Conservation (phyloP, 2,329 filamentous ascomycete genomes). For the Botrytis hyacinthi region DNA sequence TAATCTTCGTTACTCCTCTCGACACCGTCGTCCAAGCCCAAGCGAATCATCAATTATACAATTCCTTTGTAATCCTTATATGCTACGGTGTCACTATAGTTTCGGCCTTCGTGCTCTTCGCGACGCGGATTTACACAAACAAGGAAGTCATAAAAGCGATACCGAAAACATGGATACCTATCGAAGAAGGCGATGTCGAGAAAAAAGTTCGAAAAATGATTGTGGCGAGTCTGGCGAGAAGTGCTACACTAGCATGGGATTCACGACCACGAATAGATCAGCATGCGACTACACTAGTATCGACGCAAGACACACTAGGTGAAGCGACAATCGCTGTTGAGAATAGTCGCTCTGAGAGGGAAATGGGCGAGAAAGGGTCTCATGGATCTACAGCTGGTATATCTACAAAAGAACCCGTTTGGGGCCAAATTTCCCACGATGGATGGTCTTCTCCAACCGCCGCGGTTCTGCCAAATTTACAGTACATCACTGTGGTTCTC, state of each 20-base stretch:
- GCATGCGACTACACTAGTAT: constrained; percentile 33
- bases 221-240: constrained; percentile 67
- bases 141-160: constrained; percentile 76
- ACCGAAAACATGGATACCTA: constrained; percentile 80
- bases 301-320: constrained; percentile 35
- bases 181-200: constrained; percentile 80
- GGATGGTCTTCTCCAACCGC: constrained; percentile 85
- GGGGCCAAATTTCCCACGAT: constrained; percentile 81
- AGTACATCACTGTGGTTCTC: constrained; percentile 76
- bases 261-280: constrained; percentile 62
- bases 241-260: constrained; percentile 78
- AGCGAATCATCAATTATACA: constrained; percentile 63
- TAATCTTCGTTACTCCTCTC: constrained; percentile 76
- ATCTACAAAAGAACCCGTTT: constrained; percentile 46
- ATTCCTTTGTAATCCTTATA: constrained; percentile 78
- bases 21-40: constrained; percentile 80
- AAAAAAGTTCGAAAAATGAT: constrained; percentile 75
- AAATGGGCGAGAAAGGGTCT: constrained; percentile 18
- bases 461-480: constrained; percentile 72
- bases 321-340: constrained; percentile 25
- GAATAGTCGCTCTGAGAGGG: constrained; percentile 18
- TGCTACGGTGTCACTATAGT: constrained; percentile 71
- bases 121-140: constrained; percentile 82
- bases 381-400: constrained; percentile 30
- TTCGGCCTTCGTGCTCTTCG: constrained; percentile 73